Conservation (phyloP, 345 rosid species). For the Arabidopsis suecica region DNA sequence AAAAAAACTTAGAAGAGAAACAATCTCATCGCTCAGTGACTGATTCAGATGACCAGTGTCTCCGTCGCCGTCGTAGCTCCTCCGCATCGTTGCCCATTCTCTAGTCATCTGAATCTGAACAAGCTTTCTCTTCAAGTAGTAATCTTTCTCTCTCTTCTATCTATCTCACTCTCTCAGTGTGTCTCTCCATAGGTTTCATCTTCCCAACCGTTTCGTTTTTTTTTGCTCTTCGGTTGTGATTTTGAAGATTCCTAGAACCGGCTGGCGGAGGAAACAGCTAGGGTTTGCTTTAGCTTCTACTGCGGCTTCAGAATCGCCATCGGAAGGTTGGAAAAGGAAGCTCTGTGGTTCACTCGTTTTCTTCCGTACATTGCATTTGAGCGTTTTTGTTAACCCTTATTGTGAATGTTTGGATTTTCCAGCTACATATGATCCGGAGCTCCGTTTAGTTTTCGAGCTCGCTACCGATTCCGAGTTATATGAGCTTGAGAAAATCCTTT, state of each 20-base stretch:
- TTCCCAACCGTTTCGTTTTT: not conserved
- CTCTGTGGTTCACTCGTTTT: conserved; percentile 19
- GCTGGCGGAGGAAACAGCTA: conserved; percentile 25
- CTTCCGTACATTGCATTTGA: not conserved
- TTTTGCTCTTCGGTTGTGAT: not conserved
- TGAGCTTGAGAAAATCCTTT: conserved; percentile 81
- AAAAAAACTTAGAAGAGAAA: not conserved
- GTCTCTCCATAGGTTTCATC: not conserved
- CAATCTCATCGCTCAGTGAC: conserved; percentile 8
- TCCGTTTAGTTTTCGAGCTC: conserved; percentile 82
- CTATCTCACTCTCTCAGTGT: conserved; percentile 25
- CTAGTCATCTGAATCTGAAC: conserved; percentile 27
- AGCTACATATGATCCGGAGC: conserved; percentile 78
- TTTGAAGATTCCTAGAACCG: conserved; percentile 33
- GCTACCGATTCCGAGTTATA: conserved; percentile 81
- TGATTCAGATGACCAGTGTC: conserved; percentile 37
- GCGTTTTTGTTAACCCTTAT: not conserved
- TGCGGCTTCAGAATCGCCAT: conserved; percentile 28
- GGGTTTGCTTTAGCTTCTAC: conserved; percentile 8
- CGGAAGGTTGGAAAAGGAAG: conserved; percentile 29
- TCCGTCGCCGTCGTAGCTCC: conserved; percentile 39
- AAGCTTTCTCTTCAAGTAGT: conserved; percentile 36
- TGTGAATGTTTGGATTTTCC: conserved; percentile 24
- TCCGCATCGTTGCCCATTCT: conserved; percentile 21
- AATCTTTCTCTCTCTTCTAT: not conserved